phyloP scores from a whole-genome alignment of 192 early-diverging fungal genomes.

The Helicostylum pulchrum region DNA sequence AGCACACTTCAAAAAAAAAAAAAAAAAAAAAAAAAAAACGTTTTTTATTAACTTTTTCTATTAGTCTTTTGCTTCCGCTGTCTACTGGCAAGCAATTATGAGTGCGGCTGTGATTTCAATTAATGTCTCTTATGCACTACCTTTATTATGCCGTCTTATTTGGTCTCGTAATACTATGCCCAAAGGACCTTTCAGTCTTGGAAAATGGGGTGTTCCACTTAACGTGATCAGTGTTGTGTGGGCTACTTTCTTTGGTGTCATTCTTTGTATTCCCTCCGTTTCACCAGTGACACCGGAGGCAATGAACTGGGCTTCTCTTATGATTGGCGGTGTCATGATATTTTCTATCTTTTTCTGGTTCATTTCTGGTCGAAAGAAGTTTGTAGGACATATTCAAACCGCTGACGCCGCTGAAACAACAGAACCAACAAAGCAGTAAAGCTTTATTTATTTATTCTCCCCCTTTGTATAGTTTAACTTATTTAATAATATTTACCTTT shows the following conservation, averaged over 20 bases:
- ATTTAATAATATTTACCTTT: too few species aligned
- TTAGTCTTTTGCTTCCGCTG: slow-evolving; percentile 32
- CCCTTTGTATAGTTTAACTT: too few species aligned
- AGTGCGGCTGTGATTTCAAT: slow-evolving; percentile 41
- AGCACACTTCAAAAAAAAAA: neutral
- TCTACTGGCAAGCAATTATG: slow-evolving; percentile 46
- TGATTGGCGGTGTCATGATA: slow-evolving; percentile 31
- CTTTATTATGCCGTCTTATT: slow-evolving; percentile 41
- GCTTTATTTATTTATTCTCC: too few species aligned
- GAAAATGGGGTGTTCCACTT: slow-evolving; percentile 35
- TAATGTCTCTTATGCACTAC: slow-evolving; percentile 45
- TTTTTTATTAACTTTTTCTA: neutral
- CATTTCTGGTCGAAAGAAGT: slow-evolving; percentile 39
- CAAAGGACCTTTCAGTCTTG: slow-evolving; percentile 42
- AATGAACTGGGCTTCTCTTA: slow-evolving; percentile 47
- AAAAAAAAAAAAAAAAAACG: too few species aligned
- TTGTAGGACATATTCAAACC: slow-evolving; percentile 39
- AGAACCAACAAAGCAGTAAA: too few species aligned
- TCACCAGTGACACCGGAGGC: slow-evolving; percentile 33
- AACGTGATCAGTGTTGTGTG: slow-evolving; percentile 39
- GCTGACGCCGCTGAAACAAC: too few species aligned
- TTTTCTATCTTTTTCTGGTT: slow-evolving; percentile 46
- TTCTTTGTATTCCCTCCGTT: slow-evolving; percentile 37
- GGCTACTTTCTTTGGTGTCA: slow-evolving; percentile 41
- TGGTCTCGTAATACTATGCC: slow-evolving; percentile 37